Percentiles rank a stretch among this genome's conserved stretches.
Evolutionary conservation across 2,329 filamentous ascomycete species (phyloP).

Genomic region (Sclerotinia minor): DNA sequence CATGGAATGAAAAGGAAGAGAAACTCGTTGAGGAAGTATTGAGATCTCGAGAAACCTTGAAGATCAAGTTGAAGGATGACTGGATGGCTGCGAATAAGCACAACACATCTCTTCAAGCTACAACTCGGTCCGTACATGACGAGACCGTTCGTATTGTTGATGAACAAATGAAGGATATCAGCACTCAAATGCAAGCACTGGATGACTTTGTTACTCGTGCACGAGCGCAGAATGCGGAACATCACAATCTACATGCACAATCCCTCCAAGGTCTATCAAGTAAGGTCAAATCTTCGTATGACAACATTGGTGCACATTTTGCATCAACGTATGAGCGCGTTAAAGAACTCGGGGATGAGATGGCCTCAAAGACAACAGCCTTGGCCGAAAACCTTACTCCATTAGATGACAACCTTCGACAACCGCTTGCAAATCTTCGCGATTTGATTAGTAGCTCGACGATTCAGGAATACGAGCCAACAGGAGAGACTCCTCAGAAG

Average conservation of each 20-base stretch:
- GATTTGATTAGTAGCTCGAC: slow-evolving; percentile 63
- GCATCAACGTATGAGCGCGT: slow-evolving; percentile 67
- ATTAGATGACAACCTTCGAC: slow-evolving; percentile 61
- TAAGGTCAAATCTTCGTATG: slow-evolving; percentile 72
- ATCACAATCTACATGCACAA: slow-evolving; percentile 68
- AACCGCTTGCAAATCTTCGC: slow-evolving; percentile 71
- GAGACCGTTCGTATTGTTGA: slow-evolving; percentile 89
- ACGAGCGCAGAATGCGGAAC: slow-evolving; percentile 73
- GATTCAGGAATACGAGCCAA: slow-evolving; percentile 79
- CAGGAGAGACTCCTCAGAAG: slow-evolving; percentile 84
- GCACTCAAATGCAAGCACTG: slow-evolving; percentile 82
- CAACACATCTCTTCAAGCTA: slow-evolving; percentile 79
- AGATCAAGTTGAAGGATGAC: slow-evolving; percentile 80
- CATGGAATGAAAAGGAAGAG: slow-evolving; percentile 70
- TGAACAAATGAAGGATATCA: slow-evolving; percentile 83
- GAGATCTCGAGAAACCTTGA: slow-evolving; percentile 73
- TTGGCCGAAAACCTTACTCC: slow-evolving; percentile 63
- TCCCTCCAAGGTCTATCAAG: slow-evolving; percentile 65
- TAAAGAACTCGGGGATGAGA: slow-evolving; percentile 65
- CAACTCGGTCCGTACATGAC: slow-evolving; percentile 83
- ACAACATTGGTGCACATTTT: slow-evolving; percentile 69
- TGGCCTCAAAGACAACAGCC: slow-evolving; percentile 59
- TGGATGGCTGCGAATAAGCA: slow-evolving; percentile 77
- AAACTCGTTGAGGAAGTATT: slow-evolving; percentile 69
- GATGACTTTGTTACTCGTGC: slow-evolving; percentile 89